Percentiles rank a stretch among this genome's conserved stretches.
Evolutionary conservation across 768 basidiomycete genomes (phyloP).

Genomic region (Tephrocybe sp.): DNA sequence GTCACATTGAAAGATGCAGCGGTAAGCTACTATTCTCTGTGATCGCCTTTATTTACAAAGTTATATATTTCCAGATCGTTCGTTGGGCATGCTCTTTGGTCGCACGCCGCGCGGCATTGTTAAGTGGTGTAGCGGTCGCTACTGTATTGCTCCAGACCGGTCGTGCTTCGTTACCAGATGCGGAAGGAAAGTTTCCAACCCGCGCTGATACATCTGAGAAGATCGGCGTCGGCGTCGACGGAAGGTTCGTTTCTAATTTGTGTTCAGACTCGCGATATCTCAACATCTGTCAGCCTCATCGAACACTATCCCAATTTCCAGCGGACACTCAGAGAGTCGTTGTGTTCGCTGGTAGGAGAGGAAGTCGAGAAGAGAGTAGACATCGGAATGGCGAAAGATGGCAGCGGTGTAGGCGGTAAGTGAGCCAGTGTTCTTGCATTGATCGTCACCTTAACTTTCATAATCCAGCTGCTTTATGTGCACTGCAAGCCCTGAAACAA

Average conservation of each 20-base stretch:
- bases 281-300: constrained; percentile 66
- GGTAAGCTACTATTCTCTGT: constrained; percentile 27
- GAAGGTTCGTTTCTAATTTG: constrained; percentile 51
- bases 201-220: constrained; percentile 38
- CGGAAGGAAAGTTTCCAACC: constrained; percentile 27
- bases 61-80: constrained; percentile 51
- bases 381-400: constrained; percentile 95
- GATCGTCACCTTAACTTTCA: constrained; percentile 3
- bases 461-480: constrained; percentile 76
- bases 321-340: constrained; percentile 65
- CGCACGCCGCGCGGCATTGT: constrained; percentile 73
- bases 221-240: constrained; percentile 88
- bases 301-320: constrained; percentile 92
- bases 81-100: constrained; percentile 79
- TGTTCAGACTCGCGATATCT: too few relatives aligned
- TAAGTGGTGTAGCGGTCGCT: constrained; percentile 87
- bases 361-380: constrained; percentile 77
- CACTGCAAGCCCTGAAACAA: constrained; percentile 75
- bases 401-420: constrained; percentile 95
- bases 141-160: constrained; percentile 83
- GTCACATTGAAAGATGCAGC: constrained; percentile 59
- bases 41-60: neutral
- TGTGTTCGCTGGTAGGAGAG: constrained; percentile 73
- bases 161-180: constrained; percentile 50
- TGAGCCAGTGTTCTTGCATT: constrained; percentile 11